Percentiles rank a stretch among this genome's conserved stretches.
These are phyloP conservation scores for Pleurozium schreberi DNA, from an alignment of 225 moss, liverwort and hornwort species.

Conservation along the genomic window DNA sequence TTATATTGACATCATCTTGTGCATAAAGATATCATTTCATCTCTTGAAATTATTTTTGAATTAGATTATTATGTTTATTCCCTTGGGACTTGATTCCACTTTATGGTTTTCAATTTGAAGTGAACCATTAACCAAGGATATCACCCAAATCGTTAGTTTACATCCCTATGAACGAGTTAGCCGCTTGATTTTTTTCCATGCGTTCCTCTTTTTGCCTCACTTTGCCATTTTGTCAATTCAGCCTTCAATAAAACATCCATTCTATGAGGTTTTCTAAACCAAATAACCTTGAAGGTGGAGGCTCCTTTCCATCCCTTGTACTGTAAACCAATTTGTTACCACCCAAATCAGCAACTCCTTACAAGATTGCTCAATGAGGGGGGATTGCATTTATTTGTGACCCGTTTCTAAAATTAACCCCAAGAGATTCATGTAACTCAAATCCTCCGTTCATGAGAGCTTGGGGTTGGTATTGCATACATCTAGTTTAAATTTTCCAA, in stretches of 20 bases:
- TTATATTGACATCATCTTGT: background rate
- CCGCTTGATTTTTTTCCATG: background rate
- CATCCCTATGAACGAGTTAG: background rate
- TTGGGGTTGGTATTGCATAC: background rate
- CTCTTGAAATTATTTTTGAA: background rate
- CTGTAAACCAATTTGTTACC: no score
- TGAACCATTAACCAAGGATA: background rate
- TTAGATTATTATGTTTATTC: background rate
- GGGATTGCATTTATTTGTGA: background rate
- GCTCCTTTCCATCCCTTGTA: no score
- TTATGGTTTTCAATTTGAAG: background rate
- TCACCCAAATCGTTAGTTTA: background rate
- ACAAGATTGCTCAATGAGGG: background rate
- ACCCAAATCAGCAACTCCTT: no score
- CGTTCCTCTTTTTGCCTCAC: no score
- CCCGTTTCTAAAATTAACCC: background rate
- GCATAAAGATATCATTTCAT: background rate
- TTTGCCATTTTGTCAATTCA: no score
- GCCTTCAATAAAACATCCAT: background rate
- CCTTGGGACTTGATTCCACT: background rate
- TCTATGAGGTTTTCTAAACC: background rate
- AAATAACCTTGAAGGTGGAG: no score
- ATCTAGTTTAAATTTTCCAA: no score
- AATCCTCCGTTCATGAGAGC: background rate
- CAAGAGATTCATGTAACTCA: background rate